Evolutionary conservation across 352 stramenopile species (phyloP).

Genomic region (Globisporangium perplexum): DNA sequence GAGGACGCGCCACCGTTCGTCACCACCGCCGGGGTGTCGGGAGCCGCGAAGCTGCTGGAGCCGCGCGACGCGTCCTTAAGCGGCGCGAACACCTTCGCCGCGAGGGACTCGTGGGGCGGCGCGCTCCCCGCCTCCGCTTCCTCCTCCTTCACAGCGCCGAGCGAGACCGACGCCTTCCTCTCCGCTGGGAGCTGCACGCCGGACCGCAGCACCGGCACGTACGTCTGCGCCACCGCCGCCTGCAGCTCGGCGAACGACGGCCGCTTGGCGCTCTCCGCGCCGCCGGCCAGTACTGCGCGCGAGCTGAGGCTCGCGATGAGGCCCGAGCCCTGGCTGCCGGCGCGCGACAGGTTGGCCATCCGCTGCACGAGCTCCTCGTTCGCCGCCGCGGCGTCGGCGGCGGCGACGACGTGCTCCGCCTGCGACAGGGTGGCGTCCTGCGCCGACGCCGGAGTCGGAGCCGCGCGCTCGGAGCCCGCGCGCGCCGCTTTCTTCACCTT

Average conservation of each 20-base stretch:
- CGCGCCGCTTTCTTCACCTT: conserved; percentile 69
- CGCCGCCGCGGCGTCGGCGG: not conserved
- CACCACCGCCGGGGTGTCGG: conserved; percentile 15
- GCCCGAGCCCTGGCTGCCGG: conserved; percentile 43
- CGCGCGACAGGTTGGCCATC: conserved; percentile 64
- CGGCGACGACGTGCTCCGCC: conserved; percentile 12
- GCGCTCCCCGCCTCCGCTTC: not conserved
- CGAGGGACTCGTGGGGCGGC: conserved; percentile 16
- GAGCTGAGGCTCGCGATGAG: conserved; percentile 58
- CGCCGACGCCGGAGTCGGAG: not conserved
- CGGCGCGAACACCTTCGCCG: conserved; percentile 33
- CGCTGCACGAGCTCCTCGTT: conserved; percentile 63
- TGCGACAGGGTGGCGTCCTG: not conserved
- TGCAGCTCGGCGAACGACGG: conserved; percentile 13
- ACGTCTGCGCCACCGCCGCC: conserved; percentile 18
- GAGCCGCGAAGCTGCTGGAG: conserved; percentile 1
- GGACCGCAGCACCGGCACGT: conserved; percentile 39
- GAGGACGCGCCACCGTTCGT: conserved; percentile 13
- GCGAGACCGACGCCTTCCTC: not conserved
- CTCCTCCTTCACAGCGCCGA: not conserved
- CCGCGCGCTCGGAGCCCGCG: conserved; percentile 10
- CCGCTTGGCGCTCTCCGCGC: not conserved
- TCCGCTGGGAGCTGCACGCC: conserved; percentile 37
- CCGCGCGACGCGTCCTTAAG: conserved; percentile 17
- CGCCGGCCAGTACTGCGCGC: not conserved